Evolutionary conservation across 768 basidiomycete genomes (phyloP), one percentile per base, ranked within the genome.

Genomic region (Mrakia blollopis): DNA sequence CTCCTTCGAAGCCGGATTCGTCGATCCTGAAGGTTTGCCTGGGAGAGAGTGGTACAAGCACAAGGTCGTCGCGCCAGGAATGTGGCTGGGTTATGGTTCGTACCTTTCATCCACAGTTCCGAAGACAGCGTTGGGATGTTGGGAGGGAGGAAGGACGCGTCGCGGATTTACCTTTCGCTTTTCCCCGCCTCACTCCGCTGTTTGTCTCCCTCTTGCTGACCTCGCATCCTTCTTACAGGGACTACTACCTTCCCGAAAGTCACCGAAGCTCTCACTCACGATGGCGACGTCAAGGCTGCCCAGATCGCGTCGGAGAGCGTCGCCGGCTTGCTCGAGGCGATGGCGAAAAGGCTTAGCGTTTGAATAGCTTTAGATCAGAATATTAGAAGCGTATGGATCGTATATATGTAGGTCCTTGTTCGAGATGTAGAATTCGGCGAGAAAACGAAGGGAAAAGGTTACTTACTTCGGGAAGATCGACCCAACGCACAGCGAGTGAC

Each of bases 1-100:
- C 35, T 41, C 72, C 28, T 84, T 83, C 74, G 84, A 84, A 72
- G 79, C 80, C 72, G 84, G 84, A 39, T 92, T 96, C 82, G 90
- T 94, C 78, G 89, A 88, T 9, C 85, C 90, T 80, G 89, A 85
- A 23, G 94, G 93, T 0, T 89, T 94, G 79, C 89, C 89, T 79
- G 89, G 90, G 73, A 87, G 83, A 28, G 90, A 92, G 82, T 95
- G 93, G 93, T 96, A 91, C 82, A 89, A 86, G 80, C 91, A 94
- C 83, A 86, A 93, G 23, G 93, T 88, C 68, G 91, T 93, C 61
- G 92, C 93, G 3, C 93, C 94, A 41, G 93, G 93, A 54, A 69
- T 76, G 30, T 84, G 83, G 83, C 78, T 83, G 2, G 83, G 54
- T 90, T 92, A 83, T 90, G 92, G 92, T 50, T 50, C 16, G 47